Percentiles rank a stretch among this genome's conserved stretches.
These are phyloP conservation scores for Begonia fuchsioides DNA, from an alignment of 306 rosid species.

Conservation along the genomic window DNA sequence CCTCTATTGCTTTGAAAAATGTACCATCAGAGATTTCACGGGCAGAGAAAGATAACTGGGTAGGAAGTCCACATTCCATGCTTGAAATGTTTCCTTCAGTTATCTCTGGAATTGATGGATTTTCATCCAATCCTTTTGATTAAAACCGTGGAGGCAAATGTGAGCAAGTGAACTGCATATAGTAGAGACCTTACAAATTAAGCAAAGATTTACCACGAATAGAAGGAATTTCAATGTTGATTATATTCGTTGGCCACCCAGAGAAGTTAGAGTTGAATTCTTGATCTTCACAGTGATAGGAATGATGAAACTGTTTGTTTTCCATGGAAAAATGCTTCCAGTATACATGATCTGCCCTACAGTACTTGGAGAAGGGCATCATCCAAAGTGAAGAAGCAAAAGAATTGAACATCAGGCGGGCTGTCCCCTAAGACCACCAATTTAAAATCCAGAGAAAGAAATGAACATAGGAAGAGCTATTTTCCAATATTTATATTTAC, in stretches of 20 bases:
- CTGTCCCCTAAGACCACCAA: slow-evolving; percentile 81
- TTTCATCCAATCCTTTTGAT: slow-evolving; percentile 52
- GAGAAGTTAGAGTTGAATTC: slow-evolving; percentile 47
- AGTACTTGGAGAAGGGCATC: slow-evolving; percentile 91
- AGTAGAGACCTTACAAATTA: slow-evolving; percentile 11
- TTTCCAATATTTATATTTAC: background rate
- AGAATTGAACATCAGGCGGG: slow-evolving; percentile 82
- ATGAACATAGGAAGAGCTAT: slow-evolving; percentile 3
- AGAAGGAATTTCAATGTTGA: slow-evolving; percentile 85
- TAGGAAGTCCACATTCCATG: slow-evolving; percentile 84
- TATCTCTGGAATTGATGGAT: slow-evolving; percentile 58
- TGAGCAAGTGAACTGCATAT: slow-evolving; percentile 14
- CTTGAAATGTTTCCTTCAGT: slow-evolving; percentile 45
- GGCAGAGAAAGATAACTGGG: slow-evolving; percentile 89
- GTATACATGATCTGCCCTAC: slow-evolving; percentile 53
- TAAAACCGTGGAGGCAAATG: slow-evolving; percentile 9
- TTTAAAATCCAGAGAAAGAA: slow-evolving; percentile 7
- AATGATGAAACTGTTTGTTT: slow-evolving; percentile 18
- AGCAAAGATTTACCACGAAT: slow-evolving; percentile 35
- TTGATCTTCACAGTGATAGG: slow-evolving; percentile 63
- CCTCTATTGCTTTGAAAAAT: slow-evolving; percentile 87
- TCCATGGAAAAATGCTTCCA: slow-evolving; percentile 51
- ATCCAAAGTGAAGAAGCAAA: slow-evolving; percentile 90
- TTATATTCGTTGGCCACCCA: slow-evolving; percentile 88
- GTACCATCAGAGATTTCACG: slow-evolving; percentile 91